Percentiles rank a stretch among this genome's conserved stretches.
Conservation (phyloP, 768 basidiomycete species). For the Panellus pusillus region DNA sequence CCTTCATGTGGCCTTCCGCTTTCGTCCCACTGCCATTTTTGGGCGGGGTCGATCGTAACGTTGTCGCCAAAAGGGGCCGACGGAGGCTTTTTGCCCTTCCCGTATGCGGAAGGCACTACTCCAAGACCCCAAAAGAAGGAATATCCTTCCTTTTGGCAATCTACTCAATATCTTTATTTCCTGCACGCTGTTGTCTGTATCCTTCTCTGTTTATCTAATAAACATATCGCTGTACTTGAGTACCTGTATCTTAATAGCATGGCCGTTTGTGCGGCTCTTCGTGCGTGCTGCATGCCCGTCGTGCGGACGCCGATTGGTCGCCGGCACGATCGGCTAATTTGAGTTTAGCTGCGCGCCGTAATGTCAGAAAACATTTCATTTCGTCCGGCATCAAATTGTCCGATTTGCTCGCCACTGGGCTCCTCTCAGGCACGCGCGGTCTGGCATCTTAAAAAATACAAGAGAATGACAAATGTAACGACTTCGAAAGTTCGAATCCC, state of each 20-base stretch:
- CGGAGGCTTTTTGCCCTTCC: slow-evolving; percentile 13
- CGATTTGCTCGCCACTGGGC: slow-evolving; percentile 10
- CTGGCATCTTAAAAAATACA: neutral
- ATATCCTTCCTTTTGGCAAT: slow-evolving; percentile 5
- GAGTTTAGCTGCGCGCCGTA: neutral
- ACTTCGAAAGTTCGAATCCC: no score
- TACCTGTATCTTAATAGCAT: neutral
- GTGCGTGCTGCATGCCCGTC: neutral
- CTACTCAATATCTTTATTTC: slow-evolving; percentile 18
- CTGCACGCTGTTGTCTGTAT: slow-evolving; percentile 5
- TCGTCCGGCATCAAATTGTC: slow-evolving; percentile 5
- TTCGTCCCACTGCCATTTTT: slow-evolving; percentile 10
- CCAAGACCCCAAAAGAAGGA: slow-evolving; percentile 10
- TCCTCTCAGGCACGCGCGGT: neutral
- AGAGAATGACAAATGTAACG: no score
- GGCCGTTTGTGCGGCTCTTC: neutral
- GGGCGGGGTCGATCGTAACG: slow-evolving; percentile 8
- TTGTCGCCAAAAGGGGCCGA: slow-evolving; percentile 13
- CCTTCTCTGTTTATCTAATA: slow-evolving; percentile 9
- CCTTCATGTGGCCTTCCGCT: neutral
- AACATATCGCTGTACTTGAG: slow-evolving; percentile 3
- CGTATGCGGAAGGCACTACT: slow-evolving; percentile 4
- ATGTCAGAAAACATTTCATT: neutral
- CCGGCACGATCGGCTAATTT: no score
- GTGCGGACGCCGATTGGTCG: no score